Conservation (phyloP, 2,329 filamentous ascomycete genomes). For the Ophiostoma quercus region DNA sequence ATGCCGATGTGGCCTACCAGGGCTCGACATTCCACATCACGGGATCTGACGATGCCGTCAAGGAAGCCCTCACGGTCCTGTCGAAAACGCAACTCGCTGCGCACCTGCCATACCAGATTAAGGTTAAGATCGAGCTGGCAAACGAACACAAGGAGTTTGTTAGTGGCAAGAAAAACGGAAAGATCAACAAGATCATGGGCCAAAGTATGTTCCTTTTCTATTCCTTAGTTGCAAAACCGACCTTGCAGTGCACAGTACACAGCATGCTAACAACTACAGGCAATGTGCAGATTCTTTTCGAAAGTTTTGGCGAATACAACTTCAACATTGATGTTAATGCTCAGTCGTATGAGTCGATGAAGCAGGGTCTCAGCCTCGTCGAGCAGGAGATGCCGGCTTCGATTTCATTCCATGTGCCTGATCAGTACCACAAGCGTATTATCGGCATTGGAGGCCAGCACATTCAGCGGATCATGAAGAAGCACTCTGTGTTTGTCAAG, state of each 20-base stretch:
- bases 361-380: conserved; percentile 83
- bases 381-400: conserved; percentile 99
- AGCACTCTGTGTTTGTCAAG: conserved; percentile 99
- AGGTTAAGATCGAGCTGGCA: conserved; percentile 96
- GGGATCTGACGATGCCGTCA: conserved; percentile 92
- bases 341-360: conserved; percentile 86
- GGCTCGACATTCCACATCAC: conserved; percentile 91
- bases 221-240: too few species aligned
- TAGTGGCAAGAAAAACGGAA: conserved; percentile 98
- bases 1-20: conserved; percentile 90
- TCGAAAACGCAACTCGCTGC: conserved; percentile 85
- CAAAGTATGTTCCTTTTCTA: conserved; percentile 54
- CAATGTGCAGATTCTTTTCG: conserved; percentile 98
- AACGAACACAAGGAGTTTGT: conserved; percentile 99
- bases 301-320: conserved; percentile 99
- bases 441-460: conserved; percentile 98
- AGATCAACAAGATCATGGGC: conserved; percentile 99
- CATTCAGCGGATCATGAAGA: conserved; percentile 99
- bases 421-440: conserved; percentile 98
- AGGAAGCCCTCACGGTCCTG: conserved; percentile 89
- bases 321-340: conserved; percentile 99
- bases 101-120: conserved; percentile 83
- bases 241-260: too few species aligned
- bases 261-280: background rate
- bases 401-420: conserved; percentile 97